Percentiles rank a stretch among this genome's conserved stretches.
Conservation (phyloP, 2,329 filamentous ascomycete species). For the Diaporthe citri region DNA sequence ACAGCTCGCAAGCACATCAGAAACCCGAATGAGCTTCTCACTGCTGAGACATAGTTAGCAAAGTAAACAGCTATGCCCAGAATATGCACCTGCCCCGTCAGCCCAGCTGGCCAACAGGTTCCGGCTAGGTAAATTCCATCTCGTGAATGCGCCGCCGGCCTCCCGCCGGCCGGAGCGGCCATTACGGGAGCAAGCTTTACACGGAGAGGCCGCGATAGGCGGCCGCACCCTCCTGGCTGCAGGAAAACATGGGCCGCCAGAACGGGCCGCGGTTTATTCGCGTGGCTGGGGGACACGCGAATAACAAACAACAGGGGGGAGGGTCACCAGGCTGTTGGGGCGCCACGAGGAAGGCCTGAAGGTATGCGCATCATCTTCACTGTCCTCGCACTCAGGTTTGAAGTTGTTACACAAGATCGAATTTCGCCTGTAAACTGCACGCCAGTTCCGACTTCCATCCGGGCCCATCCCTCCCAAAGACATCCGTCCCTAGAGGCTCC, state of each 20-base stretch:
- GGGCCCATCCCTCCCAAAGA: background rate
- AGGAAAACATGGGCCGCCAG: constrained; percentile 16
- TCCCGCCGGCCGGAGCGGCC: background rate
- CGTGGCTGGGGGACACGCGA: constrained; percentile 19
- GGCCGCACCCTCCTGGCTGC: background rate
- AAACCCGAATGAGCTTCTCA: background rate
- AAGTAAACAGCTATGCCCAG: background rate
- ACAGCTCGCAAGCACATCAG: background rate
- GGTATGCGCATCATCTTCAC: background rate
- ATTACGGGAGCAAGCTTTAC: background rate
- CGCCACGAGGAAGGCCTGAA: background rate
- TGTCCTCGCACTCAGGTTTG: background rate
- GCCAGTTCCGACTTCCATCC: background rate
- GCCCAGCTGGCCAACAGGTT: background rate
- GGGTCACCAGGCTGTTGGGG: background rate
- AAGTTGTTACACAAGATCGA: constrained; percentile 7
- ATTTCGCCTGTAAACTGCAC: constrained; percentile 10
- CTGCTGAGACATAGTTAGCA: background rate
- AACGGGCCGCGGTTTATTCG: constrained; percentile 18
- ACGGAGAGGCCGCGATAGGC: background rate
- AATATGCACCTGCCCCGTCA: background rate
- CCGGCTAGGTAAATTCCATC: too few relatives aligned
- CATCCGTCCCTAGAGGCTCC: constrained; percentile 7
- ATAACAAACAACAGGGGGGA: constrained; percentile 11
- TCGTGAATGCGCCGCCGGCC: background rate